These are phyloP conservation scores for Xylaria sp. DNA, from an alignment of 2,329 filamentous ascomycete genomes.

Conservation along the genomic window DNA sequence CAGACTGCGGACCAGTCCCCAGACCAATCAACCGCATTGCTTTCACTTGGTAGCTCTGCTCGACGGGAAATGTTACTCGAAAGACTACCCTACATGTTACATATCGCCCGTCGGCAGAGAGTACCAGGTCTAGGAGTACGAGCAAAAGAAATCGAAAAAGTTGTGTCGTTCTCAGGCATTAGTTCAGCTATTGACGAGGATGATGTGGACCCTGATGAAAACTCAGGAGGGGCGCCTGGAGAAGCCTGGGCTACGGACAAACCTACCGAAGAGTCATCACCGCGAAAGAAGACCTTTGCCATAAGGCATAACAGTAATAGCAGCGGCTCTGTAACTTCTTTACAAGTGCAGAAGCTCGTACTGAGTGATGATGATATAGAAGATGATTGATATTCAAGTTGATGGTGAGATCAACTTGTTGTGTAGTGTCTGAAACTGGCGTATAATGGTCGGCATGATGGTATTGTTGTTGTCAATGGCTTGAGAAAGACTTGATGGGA, in stretches of 20 bases:
- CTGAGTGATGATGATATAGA: slow-evolving; percentile 89
- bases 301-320: slow-evolving; percentile 52
- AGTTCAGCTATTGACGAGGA: slow-evolving; percentile 51
- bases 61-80: slow-evolving; percentile 83
- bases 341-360: slow-evolving; percentile 71
- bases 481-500: neutral
- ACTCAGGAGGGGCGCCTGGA: slow-evolving; percentile 57
- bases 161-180: slow-evolving; percentile 74
- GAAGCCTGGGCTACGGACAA: slow-evolving; percentile 71
- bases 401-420: slow-evolving; percentile 19
- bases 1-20: slow-evolving; percentile 43
- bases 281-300: slow-evolving; percentile 57
- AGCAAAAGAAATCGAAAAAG: slow-evolving; percentile 71
- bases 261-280: slow-evolving; percentile 64
- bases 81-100: slow-evolving; percentile 84
- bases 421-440: neutral
- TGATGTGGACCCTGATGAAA: slow-evolving; percentile 53
- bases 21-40: slow-evolving; percentile 52
- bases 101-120: slow-evolving; percentile 65
- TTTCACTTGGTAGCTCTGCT: slow-evolving; percentile 73
- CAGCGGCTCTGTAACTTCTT: slow-evolving; percentile 42
- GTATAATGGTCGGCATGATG: neutral
- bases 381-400: slow-evolving; percentile 60
- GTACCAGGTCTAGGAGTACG: slow-evolving; percentile 50
- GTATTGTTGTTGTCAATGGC: neutral